These are phyloP conservation scores for Leptomonas pyrrhocoris DNA, from an alignment of 208 protist species.

Conservation along the genomic window DNA sequence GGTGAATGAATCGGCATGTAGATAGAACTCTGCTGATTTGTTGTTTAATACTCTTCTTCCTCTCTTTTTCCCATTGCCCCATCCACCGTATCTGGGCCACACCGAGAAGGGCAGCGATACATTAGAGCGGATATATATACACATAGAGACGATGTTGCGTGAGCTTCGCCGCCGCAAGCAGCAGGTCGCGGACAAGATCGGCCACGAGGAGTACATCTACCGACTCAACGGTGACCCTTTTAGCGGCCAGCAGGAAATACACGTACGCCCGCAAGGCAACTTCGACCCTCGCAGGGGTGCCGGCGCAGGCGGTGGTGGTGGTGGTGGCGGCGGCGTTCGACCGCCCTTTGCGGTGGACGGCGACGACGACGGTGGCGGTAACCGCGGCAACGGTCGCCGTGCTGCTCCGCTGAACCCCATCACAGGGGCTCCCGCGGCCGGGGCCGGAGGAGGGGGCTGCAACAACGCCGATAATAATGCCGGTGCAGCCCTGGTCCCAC, in stretches of 20 bases:
- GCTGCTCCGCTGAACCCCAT: constrained; percentile 22
- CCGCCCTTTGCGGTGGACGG: constrained; percentile 40
- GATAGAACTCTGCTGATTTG: neutral
- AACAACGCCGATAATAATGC: constrained; percentile 5
- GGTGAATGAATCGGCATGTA: no score
- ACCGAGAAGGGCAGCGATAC: no score
- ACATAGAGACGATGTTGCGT: constrained; percentile 39
- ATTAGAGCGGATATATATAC: no score
- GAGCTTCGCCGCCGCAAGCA: constrained; percentile 63
- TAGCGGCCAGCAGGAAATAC: constrained; percentile 27
- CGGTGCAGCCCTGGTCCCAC: constrained; percentile 11
- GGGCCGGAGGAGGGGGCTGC: neutral
- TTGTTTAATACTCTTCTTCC: constrained; percentile 5
- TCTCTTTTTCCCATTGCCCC: neutral
- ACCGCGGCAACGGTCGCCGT: constrained; percentile 6
- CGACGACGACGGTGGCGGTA: constrained; percentile 12
- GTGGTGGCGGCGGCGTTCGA: neutral
- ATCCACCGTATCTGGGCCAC: no score
- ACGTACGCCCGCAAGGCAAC: constrained; percentile 35
- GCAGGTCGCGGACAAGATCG: constrained; percentile 80
- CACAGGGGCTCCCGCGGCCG: constrained; percentile 4
- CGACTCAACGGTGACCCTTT: constrained; percentile 47
- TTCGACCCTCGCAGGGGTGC: constrained; percentile 17
- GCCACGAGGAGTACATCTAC: constrained; percentile 82
- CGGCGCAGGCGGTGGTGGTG: constrained; percentile 9